Conservation (phyloP, 805 yeast species). For the Pichia occidentalis region DNA sequence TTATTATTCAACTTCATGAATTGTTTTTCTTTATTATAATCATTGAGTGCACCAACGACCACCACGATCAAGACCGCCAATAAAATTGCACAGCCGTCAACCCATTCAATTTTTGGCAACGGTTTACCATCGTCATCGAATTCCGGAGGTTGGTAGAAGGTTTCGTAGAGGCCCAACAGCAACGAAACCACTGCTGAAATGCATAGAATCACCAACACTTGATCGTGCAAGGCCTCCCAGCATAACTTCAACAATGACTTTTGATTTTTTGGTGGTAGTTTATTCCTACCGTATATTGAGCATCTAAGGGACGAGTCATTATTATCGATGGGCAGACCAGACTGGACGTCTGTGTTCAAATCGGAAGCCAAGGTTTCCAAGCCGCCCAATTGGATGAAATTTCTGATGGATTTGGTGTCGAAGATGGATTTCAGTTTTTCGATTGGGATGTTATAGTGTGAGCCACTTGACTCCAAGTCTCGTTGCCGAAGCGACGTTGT, state of each 20-base stretch:
- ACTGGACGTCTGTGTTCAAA: slow-evolving; percentile 32
- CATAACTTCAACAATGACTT: slow-evolving; percentile 65
- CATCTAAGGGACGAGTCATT: slow-evolving; percentile 33
- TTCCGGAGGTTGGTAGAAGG: slow-evolving; percentile 76
- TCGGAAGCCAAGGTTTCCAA: slow-evolving; percentile 28
- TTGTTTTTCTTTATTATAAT: slow-evolving; percentile 92
- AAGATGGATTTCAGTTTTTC: slow-evolving; percentile 43
- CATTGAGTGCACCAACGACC: slow-evolving; percentile 90
- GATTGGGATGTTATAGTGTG: slow-evolving; percentile 20
- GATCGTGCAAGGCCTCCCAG: slow-evolving; percentile 83
- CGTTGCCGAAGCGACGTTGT: not conserved
- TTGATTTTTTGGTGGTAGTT: slow-evolving; percentile 62
- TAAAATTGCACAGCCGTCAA: slow-evolving; percentile 96
- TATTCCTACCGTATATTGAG: slow-evolving; percentile 59
- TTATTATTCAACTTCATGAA: slow-evolving; percentile 82
- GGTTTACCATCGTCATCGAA: slow-evolving; percentile 72
- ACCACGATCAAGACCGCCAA: slow-evolving; percentile 89
- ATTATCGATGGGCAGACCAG: slow-evolving; percentile 37
- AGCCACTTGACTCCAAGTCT: slow-evolving; percentile 14
- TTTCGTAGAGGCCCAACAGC: slow-evolving; percentile 86
- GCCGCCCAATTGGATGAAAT: slow-evolving; percentile 42
- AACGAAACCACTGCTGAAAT: slow-evolving; percentile 86
- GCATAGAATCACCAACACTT: slow-evolving; percentile 74
- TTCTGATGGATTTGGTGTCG: slow-evolving; percentile 53
- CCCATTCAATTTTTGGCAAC: slow-evolving; percentile 90